A percentile compares a stretch with the other conserved stretches of the same genome.
Evolutionary conservation across 2,329 filamentous ascomycete genomes (phyloP).

Genomic region (Plectosphaerella sp.): DNA sequence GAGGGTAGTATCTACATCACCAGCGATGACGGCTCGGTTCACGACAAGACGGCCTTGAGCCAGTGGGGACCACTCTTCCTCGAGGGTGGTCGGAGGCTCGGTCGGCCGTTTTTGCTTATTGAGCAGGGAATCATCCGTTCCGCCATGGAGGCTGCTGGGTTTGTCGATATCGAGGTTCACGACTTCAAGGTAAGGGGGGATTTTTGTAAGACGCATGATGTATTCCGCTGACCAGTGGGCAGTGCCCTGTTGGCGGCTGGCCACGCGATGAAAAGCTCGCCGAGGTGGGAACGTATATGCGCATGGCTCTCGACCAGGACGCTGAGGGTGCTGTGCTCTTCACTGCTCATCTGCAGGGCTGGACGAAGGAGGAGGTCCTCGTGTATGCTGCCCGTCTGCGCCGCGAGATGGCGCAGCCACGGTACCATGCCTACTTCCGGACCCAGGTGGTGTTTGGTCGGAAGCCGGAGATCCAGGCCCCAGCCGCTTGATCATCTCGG

Average conservation of each 20-base stretch:
- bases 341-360: slow-evolving; percentile 13
- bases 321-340: slow-evolving; percentile 13
- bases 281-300: slow-evolving; percentile 27
- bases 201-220: neutral
- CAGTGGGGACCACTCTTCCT: slow-evolving; percentile 27
- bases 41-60: slow-evolving; percentile 18
- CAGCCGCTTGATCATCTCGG: too few species aligned
- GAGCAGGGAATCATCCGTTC: slow-evolving; percentile 20
- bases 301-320: slow-evolving; percentile 19
- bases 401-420: slow-evolving; percentile 12
- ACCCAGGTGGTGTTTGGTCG: slow-evolving; percentile 20
- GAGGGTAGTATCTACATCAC: slow-evolving; percentile 22
- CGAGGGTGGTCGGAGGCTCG: slow-evolving; percentile 22
- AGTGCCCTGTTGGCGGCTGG: slow-evolving; percentile 31
- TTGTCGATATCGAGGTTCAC: neutral
- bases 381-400: slow-evolving; percentile 9
- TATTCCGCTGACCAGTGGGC: neutral
- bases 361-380: slow-evolving; percentile 9
- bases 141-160: slow-evolving; percentile 13
- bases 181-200: neutral
- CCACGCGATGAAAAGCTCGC: slow-evolving; percentile 26
- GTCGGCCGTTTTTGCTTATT: slow-evolving; percentile 21
- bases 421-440: slow-evolving; percentile 19
- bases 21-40: slow-evolving; percentile 20
- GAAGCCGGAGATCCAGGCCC: slow-evolving; percentile 10